Evolutionary conservation across 2,329 filamentous ascomycete genomes (phyloP), one percentile per base, ranked within the genome.

Genomic region (Colletotrichum sp.): DNA sequence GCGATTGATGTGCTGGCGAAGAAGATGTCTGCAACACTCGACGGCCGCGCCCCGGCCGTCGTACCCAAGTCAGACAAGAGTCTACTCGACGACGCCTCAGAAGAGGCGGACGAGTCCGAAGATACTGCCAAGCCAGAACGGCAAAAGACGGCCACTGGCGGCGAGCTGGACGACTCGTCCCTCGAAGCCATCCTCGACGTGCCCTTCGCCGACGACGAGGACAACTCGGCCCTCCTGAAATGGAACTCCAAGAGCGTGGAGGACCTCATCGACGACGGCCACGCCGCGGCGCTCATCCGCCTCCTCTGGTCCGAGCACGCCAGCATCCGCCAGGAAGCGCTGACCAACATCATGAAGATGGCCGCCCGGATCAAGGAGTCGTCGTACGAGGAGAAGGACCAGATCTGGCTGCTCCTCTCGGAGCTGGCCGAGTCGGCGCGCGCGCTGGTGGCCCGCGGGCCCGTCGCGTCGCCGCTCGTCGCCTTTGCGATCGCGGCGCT

Each of bases 231-330:
- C 0, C 85, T 93, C 16, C 82, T 87, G 7, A 91, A 88, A 81
- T 98, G 95, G 95, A 89, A 91, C 57, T 90, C 92, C 77, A 96
- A 98, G 81, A 93, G 95, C 36, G 87, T 95, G 0, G 94, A 96
- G 59, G 93, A 96, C 80, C 91, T 95, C 1, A 88, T 98, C 10
- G 95, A 97, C 80, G 94, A 97, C 78, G 94, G 94, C 8, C 90
- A 95, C 80, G 89, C 95, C 26, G 88, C 90, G 16, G 90, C 92
- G 4, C 86, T 99, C 34, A 89, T 98, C 63, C 88, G 93, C 39
- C 94, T 96, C 79, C 89, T 98, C 13, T 93, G 92, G 70, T 98
- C 96, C 0, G 86, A 92, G 63, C 92, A 97, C 80, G 87, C 89
- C 44, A 93, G 94, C 82, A 94, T 98, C 78, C 92, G 96, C 66